Conservation (phyloP, 306 rosid genomes). For the Vigna trinervia region DNA sequence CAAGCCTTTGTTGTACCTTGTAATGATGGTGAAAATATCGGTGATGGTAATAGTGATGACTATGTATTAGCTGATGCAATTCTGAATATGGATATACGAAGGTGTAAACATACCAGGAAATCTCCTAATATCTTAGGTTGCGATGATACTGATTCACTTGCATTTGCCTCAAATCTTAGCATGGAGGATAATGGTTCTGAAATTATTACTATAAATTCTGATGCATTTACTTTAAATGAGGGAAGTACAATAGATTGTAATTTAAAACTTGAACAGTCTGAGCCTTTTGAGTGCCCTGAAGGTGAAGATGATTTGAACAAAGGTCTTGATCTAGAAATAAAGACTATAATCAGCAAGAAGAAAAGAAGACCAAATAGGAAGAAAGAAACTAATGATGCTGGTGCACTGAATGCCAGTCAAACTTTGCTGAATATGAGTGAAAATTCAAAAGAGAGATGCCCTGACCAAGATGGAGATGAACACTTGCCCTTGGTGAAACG, state of each 20-base stretch:
- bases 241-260: conserved; percentile 67
- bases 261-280: conserved; percentile 66
- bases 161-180: conserved; percentile 69
- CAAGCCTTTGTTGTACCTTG: conserved; percentile 50
- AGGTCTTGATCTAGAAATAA: conserved; percentile 66
- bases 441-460: conserved; percentile 52
- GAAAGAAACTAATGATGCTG: conserved; percentile 56
- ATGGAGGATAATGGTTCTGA: conserved; percentile 73
- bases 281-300: conserved; percentile 61
- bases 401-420: conserved; percentile 55
- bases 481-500: conserved; percentile 94
- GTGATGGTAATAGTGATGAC: conserved; percentile 48
- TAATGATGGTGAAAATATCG: conserved; percentile 56
- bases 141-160: conserved; percentile 63
- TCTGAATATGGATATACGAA: conserved; percentile 55
- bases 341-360: conserved; percentile 69
- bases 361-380: conserved; percentile 83
- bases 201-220: conserved; percentile 70
- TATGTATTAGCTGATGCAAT: conserved; percentile 50
- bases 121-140: conserved; percentile 63
- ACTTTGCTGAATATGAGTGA: conserved; percentile 57
- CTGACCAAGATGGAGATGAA: conserved; percentile 83
- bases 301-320: conserved; percentile 63
- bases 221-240: conserved; percentile 67
- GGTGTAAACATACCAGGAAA: conserved; percentile 61